These are phyloP conservation scores for Obba rivulosa DNA, from an alignment of 768 basidiomycete species.

Conservation along the genomic window DNA sequence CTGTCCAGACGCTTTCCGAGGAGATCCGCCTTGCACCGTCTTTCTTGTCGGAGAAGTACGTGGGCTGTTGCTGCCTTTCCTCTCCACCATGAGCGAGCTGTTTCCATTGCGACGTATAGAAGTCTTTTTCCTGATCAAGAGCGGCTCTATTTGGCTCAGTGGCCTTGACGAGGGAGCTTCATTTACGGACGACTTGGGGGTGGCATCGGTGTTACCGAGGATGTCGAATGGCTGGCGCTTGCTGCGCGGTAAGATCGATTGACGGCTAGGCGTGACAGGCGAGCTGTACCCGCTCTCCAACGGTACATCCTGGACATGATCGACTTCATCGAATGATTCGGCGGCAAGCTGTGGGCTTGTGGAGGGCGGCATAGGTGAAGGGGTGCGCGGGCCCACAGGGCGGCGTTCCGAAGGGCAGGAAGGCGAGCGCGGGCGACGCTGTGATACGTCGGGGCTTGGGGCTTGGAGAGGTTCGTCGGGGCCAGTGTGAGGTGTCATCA, in stretches of 20 bases:
- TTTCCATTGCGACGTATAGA: slow-evolving; percentile 45
- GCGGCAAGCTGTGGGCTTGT: slow-evolving; percentile 36
- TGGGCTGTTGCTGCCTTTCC: slow-evolving; percentile 30
- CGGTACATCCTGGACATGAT: slow-evolving; percentile 36
- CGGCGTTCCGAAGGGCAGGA: slow-evolving; percentile 54
- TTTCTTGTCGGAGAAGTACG: slow-evolving; percentile 35
- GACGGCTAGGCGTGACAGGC: slow-evolving; percentile 22
- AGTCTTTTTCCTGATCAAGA: slow-evolving; percentile 82
- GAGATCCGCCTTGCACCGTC: slow-evolving; percentile 12
- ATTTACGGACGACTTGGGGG: slow-evolving; percentile 39
- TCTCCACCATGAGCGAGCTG: slow-evolving; percentile 25
- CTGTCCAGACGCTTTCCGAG: slow-evolving; percentile 17
- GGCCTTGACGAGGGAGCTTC: slow-evolving; percentile 26
- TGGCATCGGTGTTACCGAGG: slow-evolving; percentile 45
- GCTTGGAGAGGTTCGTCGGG: slow-evolving; percentile 32
- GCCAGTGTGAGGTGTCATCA: slow-evolving; percentile 41
- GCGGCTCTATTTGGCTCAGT: slow-evolving; percentile 56
- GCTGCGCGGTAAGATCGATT: slow-evolving; percentile 61
- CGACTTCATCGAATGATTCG: slow-evolving; percentile 39
- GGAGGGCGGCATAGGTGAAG: slow-evolving; percentile 58
- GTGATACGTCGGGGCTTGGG: slow-evolving; percentile 3
- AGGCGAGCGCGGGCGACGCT: slow-evolving; percentile 28
- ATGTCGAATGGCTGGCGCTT: slow-evolving; percentile 63
- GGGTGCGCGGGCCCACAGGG: slow-evolving; percentile 69
- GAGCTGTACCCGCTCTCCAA: slow-evolving; percentile 23